Percentiles rank a stretch among this genome's conserved stretches.
Evolutionary conservation across 75 land plant genomes (phyloP).

Genomic region (Gnetum montanum): DNA sequence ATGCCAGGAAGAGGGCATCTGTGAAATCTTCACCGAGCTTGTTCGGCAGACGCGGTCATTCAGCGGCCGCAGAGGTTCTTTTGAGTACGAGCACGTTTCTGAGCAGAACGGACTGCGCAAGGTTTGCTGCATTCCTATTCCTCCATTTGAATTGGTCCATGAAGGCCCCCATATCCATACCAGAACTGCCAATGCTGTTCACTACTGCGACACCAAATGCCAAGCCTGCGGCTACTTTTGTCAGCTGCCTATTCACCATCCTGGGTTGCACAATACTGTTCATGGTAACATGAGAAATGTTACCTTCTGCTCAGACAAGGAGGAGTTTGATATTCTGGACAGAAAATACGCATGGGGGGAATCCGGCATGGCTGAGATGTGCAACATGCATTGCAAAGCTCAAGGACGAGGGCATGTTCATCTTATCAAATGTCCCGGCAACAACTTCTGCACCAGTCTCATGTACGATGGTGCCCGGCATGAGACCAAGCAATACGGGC

Average conservation of each 20-base stretch:
- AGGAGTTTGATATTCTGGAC: constrained; percentile 16
- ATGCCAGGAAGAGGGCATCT: constrained; percentile 10
- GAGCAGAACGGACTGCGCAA: constrained; percentile 13
- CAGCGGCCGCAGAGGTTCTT: constrained; percentile 9
- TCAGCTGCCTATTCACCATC: background rate
- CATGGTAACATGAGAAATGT: background rate
- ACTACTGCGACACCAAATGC: background rate
- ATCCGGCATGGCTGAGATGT: constrained; percentile 17
- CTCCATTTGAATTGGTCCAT: constrained; percentile 3
- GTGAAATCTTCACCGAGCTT: constrained; percentile 14
- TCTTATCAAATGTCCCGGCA: constrained; percentile 10
- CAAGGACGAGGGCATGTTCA: constrained; percentile 24
- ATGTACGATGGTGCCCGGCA: constrained; percentile 22
- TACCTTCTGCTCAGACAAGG: background rate
- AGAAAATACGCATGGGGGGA: constrained; percentile 25
- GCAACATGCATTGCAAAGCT: constrained; percentile 20
- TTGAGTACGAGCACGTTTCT: constrained; percentile 20
- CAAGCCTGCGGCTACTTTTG: background rate
- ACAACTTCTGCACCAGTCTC: constrained; percentile 5
- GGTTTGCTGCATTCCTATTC: constrained; percentile 16
- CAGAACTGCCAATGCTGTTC: background rate
- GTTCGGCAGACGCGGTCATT: constrained; percentile 7
- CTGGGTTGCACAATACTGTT: background rate
- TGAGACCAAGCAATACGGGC: constrained; percentile 16
- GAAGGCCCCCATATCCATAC: background rate